Evolutionary conservation across 768 basidiomycete genomes (phyloP).

Genomic region (Tulasnella calospora): DNA sequence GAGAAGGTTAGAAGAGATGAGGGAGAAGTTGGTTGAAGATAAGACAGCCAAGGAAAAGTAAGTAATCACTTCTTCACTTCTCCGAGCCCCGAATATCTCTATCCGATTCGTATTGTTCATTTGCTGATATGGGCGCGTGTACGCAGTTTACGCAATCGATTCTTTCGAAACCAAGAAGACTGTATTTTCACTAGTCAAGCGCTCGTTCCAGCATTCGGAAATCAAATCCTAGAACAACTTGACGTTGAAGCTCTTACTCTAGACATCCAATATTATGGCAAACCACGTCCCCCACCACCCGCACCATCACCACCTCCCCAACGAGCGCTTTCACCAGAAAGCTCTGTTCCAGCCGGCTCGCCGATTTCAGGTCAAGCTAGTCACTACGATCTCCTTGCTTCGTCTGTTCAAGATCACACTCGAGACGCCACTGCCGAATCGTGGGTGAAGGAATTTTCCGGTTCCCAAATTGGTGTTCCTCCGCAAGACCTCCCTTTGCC

Average conservation of each 20-base stretch:
- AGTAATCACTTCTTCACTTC: constrained; percentile 34
- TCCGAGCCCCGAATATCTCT: background rate
- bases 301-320: background rate
- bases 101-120: background rate
- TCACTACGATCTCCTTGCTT: background rate
- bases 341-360: background rate
- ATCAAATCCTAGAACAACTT: constrained; percentile 64
- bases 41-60: constrained; percentile 64
- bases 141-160: constrained; percentile 64
- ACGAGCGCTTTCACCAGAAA: constrained; percentile 4
- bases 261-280: constrained; percentile 42
- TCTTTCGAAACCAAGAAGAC: constrained; percentile 71
- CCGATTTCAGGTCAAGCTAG: background rate
- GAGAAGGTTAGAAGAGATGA: constrained; percentile 60
- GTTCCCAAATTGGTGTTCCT: constrained; percentile 11
- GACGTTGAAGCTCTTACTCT: constrained; percentile 68
- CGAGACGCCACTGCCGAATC: background rate
- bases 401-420: background rate
- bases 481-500: background rate
- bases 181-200: constrained; percentile 70
- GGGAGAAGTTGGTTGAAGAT: constrained; percentile 56
- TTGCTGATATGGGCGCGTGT: background rate
- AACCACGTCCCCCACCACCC: constrained; percentile 38
- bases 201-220: constrained; percentile 58
- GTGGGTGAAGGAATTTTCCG: constrained; percentile 45